phyloP scores from a whole-genome alignment of 164 flowering plant species.

The Piper longum region DNA sequence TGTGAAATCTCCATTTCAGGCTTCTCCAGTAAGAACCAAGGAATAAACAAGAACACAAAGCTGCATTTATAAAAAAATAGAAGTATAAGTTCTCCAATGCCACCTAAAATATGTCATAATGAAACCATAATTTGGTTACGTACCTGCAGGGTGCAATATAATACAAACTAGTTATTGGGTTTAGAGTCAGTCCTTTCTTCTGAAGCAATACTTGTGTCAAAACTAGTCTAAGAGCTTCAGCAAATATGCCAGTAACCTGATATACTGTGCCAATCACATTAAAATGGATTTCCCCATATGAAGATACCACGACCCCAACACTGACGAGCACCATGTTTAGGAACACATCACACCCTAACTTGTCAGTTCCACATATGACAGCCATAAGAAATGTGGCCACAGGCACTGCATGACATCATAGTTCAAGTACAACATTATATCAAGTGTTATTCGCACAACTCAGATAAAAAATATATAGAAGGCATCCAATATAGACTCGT shows the following conservation, averaged over 20 bases:
- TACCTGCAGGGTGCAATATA: conserved; percentile 99
- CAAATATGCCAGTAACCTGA: conserved; percentile 96
- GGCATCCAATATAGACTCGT: background rate
- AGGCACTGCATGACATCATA: conserved; percentile 59
- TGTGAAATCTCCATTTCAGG: conserved; percentile 73
- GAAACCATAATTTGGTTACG: background rate
- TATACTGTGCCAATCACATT: conserved; percentile 86
- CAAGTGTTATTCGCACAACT: background rate
- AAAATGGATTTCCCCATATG: conserved; percentile 97
- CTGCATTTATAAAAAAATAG: conserved; percentile 31
- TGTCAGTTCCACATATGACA: conserved; percentile 93
- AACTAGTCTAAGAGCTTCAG: conserved; percentile 97
- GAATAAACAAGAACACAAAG: conserved; percentile 74
- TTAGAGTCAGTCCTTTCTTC: conserved; percentile 87
- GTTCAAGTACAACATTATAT: background rate
- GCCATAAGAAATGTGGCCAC: conserved; percentile 97
- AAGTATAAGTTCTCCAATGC: conserved; percentile 5
- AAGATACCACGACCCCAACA: conserved; percentile 90
- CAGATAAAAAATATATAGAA: background rate
- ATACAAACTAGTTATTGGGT: conserved; percentile 91
- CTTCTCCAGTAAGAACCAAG: conserved; percentile 85
- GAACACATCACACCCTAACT: conserved; percentile 84
- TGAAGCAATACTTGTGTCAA: conserved; percentile 96
- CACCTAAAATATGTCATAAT: background rate
- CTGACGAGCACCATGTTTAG: conserved; percentile 95